Base-by-base conservation (phyloP, 2,329 filamentous ascomycete species). In the Apiospora koreana region DNA sequence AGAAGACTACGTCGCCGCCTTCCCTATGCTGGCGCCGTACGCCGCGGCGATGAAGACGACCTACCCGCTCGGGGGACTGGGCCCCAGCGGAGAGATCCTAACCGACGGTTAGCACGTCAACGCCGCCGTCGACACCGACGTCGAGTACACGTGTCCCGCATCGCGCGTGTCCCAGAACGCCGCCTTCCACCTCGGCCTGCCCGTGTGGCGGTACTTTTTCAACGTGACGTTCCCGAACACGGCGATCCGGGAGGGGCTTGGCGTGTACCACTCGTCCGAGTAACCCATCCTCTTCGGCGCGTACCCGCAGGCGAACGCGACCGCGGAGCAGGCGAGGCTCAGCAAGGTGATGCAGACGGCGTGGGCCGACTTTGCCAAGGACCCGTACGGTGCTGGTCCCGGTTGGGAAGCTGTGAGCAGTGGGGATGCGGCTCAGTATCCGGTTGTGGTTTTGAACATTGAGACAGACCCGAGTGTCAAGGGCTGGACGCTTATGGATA, bases 281-380 rank as follows among this genome's bases (percentile, higher is more conserved):
- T 65, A 80, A 31, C 73, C 76, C 21, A 76, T 81, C 72, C 70
- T 80, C 10, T 80, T 80, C 70, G 76, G 79, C 6, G 77, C 74
- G 28, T 74, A 74, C 10, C 69, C 71, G 18, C 67, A 67, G 10
- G 71, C 76, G 54, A 78, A 74, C 31, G 76, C 75, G 43, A 75
- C 73, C 2, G 50, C 69, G 0, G 38, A 68, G 2, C 73, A 80
- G 65, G 70, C 66, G 6, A 31, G 72, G 43, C 70, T 78, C 25
- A 74, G 75, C 10, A 43, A 31, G 8, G 71, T 74, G 46, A 78
- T 81, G 75, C 74, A 76, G 48, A 72, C 71, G 4, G 77, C 79
- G 1, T 80, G 79, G 79, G 68, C 70, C 1, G 46, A 70, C 21
- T 72, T 72, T 38, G 71, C 71, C 23, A 69, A 72, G 31, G 42